Percentiles rank a stretch among this genome's conserved stretches.
Evolutionary conservation across 2,329 filamentous ascomycete species (phyloP).

Genomic region (Aspergillus latus): DNA sequence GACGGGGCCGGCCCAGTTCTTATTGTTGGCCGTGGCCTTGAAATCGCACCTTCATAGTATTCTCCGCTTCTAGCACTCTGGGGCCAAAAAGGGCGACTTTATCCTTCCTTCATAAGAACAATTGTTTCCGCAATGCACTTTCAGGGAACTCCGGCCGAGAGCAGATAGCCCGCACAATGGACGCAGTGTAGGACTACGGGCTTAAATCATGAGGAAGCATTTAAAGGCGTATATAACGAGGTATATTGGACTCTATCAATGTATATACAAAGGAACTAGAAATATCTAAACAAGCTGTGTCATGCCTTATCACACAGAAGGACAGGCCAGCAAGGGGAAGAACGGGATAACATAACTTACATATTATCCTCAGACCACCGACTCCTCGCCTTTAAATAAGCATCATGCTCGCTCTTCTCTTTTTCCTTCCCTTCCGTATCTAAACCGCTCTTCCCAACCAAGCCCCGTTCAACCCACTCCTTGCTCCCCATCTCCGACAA

Average conservation of each 20-base stretch:
- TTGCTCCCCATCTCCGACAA: conserved; percentile 89
- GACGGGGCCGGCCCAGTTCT: too few species aligned
- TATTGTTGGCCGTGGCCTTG: too few species aligned
- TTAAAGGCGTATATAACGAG: not conserved
- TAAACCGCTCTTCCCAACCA: conserved; percentile 43
- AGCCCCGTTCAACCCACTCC: conserved; percentile 86
- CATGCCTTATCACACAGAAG: not conserved
- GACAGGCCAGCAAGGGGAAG: not conserved
- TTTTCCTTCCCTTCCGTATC: conserved; percentile 34
- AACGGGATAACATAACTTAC: conserved; percentile 22
- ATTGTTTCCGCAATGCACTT: too few species aligned
- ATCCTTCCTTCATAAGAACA: too few species aligned
- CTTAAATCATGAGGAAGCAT: too few species aligned
- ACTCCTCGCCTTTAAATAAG: conserved; percentile 50
- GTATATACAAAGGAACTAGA: conserved; percentile 2
- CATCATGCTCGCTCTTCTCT: conserved; percentile 47
- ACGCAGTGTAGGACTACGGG: too few species aligned
- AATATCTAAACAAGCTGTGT: conserved; percentile 1
- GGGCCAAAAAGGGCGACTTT: too few species aligned
- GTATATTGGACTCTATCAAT: conserved; percentile 10
- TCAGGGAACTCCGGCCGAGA: too few species aligned
- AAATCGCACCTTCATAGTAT: too few species aligned
- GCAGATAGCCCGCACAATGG: too few species aligned
- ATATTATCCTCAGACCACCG: conserved; percentile 53
- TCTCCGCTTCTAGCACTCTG: too few species aligned